Conservation (phyloP, 2,329 filamentous ascomycete genomes). For the Penicillium sp. region DNA sequence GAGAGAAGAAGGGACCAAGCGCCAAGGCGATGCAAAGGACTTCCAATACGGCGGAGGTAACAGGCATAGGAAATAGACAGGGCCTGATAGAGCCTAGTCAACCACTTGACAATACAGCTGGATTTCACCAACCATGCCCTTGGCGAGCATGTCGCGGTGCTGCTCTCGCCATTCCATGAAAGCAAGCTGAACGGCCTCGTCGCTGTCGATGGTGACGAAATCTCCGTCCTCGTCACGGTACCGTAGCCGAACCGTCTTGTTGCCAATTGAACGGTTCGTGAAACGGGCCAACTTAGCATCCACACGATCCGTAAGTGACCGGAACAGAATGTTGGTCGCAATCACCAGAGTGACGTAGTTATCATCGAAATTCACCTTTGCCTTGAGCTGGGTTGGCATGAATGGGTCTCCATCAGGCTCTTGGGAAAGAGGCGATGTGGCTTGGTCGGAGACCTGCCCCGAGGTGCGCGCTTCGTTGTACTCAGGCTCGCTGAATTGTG, state of each 20-base stretch:
- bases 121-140: conserved; percentile 82
- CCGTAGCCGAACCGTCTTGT: conserved; percentile 80
- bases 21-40: conserved; percentile 24
- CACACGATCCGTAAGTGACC: conserved; percentile 90
- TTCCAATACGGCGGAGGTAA: not conserved
- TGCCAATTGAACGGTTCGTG: conserved; percentile 80
- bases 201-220: conserved; percentile 88
- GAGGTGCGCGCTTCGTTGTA: conserved; percentile 39
- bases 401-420: conserved; percentile 46
- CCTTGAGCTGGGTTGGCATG: conserved; percentile 80
- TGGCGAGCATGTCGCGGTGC: conserved; percentile 62
- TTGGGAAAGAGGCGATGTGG: conserved; percentile 39
- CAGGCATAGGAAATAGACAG: not conserved
- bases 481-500: conserved; percentile 45
- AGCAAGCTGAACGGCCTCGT: conserved; percentile 94
- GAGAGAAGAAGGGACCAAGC: conserved; percentile 30
- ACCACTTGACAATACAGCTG: conserved; percentile 77
- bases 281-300: conserved; percentile 91
- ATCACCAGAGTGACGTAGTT: conserved; percentile 97
- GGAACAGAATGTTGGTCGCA: conserved; percentile 91
- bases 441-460: conserved; percentile 33
- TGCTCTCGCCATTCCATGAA: conserved; percentile 93
- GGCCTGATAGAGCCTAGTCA: conserved; percentile 29
- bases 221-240: conserved; percentile 94
- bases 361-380: conserved; percentile 90